A percentile compares a stretch with the other conserved stretches of the same genome.
phyloP scores from a whole-genome alignment of 1,284 basidiomycete species.

The Fomitopsis schrenkii region DNA sequence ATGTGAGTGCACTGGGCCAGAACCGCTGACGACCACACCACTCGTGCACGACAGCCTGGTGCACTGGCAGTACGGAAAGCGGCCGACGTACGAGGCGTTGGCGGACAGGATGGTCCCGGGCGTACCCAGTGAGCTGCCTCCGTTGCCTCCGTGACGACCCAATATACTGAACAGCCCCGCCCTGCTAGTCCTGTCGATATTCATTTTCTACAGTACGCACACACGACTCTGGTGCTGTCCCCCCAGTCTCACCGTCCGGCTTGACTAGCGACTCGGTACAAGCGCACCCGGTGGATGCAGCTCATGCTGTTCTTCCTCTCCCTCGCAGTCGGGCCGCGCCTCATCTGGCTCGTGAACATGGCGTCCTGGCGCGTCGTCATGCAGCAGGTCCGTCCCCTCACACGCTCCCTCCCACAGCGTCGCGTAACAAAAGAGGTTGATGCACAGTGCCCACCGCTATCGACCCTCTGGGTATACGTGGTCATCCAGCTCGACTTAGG shows the following conservation, averaged over 20 bases:
- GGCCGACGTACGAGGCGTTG: slow-evolving; percentile 43
- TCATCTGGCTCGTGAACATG: slow-evolving; percentile 68
- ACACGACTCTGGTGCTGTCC: not conserved
- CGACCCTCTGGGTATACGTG: slow-evolving; percentile 71
- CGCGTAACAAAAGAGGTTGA: not conserved
- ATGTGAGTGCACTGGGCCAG: not conserved
- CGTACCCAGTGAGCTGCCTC: slow-evolving; percentile 59
- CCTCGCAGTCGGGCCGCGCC: slow-evolving; percentile 50
- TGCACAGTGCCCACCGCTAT: slow-evolving; percentile 63
- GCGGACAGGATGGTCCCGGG: slow-evolving; percentile 53
- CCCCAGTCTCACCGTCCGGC: not conserved
- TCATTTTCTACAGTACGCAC: slow-evolving; percentile 73
- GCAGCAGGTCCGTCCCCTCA: slow-evolving; percentile 51
- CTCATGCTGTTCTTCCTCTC: slow-evolving; percentile 54
- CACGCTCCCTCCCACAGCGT: not conserved
- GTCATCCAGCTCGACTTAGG: slow-evolving; percentile 63
- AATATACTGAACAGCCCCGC: not conserved
- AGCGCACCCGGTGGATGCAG: slow-evolving; percentile 49
- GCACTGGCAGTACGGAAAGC: slow-evolving; percentile 69
- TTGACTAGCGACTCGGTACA: slow-evolving; percentile 57
- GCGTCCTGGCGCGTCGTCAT: slow-evolving; percentile 66
- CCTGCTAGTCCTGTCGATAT: slow-evolving; percentile 57
- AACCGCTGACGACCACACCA: not conserved
- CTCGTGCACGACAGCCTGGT: slow-evolving; percentile 45
- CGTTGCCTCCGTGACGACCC: not conserved